Percentiles rank a stretch among this genome's conserved stretches.
Evolutionary conservation across 2,329 filamentous ascomycete species (phyloP).

Genomic region (Coniochaeta prunicola): DNA sequence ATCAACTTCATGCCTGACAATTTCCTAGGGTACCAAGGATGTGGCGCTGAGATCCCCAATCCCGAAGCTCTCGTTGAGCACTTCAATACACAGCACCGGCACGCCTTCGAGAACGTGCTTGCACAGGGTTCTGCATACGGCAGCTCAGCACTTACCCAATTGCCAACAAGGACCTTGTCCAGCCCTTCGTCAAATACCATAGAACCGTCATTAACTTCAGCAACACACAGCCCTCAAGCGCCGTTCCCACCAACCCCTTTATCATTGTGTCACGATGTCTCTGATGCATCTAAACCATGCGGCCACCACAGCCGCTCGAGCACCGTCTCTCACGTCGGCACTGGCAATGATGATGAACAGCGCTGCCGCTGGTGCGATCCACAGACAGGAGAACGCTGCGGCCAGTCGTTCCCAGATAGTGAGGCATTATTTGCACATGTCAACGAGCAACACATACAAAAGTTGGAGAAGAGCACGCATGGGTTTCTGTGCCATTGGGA

Average conservation of each 20-base stretch:
- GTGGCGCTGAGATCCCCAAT: slow-evolving; percentile 15
- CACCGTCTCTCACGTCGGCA: slow-evolving; percentile 9
- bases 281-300: neutral
- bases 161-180: neutral
- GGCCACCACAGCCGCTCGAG: neutral
- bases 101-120: slow-evolving; percentile 8
- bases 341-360: slow-evolving; percentile 12
- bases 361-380: slow-evolving; percentile 23
- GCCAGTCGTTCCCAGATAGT: slow-evolving; percentile 30
- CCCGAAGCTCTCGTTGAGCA: slow-evolving; percentile 16
- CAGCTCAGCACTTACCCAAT: neutral
- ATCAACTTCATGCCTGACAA: slow-evolving; percentile 6
- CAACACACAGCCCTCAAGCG: neutral
- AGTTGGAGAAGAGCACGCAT: slow-evolving; percentile 31
- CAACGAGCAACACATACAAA: slow-evolving; percentile 39
- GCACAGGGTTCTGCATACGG: neutral
- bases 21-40: slow-evolving; percentile 11
- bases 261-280: neutral
- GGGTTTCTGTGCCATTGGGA: slow-evolving; percentile 51
- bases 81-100: slow-evolving; percentile 17
- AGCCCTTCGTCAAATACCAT: neutral
- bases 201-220: neutral
- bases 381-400: slow-evolving; percentile 14
- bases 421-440: slow-evolving; percentile 50
- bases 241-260: neutral